Base-by-base conservation (phyloP, 495 filamentous ascomycete species). In the Penicillium coprophilum region DNA sequence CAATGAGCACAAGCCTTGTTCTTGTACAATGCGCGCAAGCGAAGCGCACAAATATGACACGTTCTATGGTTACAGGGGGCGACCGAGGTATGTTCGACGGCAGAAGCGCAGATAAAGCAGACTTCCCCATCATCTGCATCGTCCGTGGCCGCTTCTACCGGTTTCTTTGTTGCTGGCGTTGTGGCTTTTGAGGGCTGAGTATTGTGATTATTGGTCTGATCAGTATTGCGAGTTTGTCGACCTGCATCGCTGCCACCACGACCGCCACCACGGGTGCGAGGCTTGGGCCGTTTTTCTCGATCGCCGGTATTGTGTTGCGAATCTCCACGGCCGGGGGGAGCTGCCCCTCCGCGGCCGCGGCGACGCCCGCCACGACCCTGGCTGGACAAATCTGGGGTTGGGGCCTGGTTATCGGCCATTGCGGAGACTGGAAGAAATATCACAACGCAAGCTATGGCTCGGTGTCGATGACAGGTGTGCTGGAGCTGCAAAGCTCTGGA, bases 101-200 rank as follows among this genome's bases (percentile, higher is more conserved):
- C 82, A 39, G 89, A 93, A 23, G 95, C 92, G 70, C 94, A 99
- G 58, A 99, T 97, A 72, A 97, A 97, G 79, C 94, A 99, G 53
- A 96, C 80, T 48, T 96, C 90, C 9, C 80, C 83, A 58, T 93
- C 89, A 23, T 79, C 77, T 38, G 84, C 84, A 54, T 85, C 81
- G 11, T 80, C 78, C 4, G 69, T 65, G 28, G 64, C 69, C 17
- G 56, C 61, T 39, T 63, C 48, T 23, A 66, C 59, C 12, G 57
- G 50, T 48, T 72, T 58, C 53, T 66, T 73, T 21, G 50, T 45
- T 40, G 52, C 51, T 11, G 56, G 46, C 7, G 58, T 55, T 30
- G 49, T 56, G 31, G 59, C 50, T n/a, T 50, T 31, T 31, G 48
- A 27, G 5, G 58, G 19, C 27, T 65, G 55, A 6, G 56, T 39